These are phyloP conservation scores for Microascus cirrosus DNA, from an alignment of 2,329 filamentous ascomycete species.

Conservation along the genomic window DNA sequence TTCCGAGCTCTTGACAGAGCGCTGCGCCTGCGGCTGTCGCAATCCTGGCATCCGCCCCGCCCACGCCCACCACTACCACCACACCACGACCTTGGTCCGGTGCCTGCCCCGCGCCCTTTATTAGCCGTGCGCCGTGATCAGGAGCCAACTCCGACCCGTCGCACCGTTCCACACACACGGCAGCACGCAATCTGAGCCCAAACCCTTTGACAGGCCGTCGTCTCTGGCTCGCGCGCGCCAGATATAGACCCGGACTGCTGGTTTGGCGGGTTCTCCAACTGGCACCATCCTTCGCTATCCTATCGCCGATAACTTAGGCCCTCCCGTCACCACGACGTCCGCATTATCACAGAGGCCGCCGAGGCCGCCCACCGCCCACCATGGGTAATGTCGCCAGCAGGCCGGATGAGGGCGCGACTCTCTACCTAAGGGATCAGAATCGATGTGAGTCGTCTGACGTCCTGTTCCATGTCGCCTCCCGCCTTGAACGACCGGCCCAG, in stretches of 20 bases:
- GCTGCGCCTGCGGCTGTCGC: neutral
- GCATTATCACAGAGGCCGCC: neutral
- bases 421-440: constrained; percentile 86
- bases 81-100: neutral
- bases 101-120: neutral
- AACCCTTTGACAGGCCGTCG: neutral
- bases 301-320: neutral
- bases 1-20: neutral
- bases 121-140: neutral
- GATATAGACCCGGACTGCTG: neutral
- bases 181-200: neutral
- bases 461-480: neutral
- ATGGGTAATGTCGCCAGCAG: constrained; percentile 94
- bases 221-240: neutral
- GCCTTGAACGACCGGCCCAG: constrained; percentile 6
- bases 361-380: constrained; percentile 21
- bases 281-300: neutral
- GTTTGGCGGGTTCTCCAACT: neutral
- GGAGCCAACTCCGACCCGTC: neutral
- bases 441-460: constrained; percentile 53
- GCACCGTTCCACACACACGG: neutral
- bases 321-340: neutral
- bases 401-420: constrained; percentile 66
- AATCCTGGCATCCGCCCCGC: neutral
- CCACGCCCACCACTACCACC: neutral